Evolutionary conservation across 2,329 filamentous ascomycete species (phyloP), one percentile per base, ranked within the genome.

Genomic region (Pezicula neosporulosa): DNA sequence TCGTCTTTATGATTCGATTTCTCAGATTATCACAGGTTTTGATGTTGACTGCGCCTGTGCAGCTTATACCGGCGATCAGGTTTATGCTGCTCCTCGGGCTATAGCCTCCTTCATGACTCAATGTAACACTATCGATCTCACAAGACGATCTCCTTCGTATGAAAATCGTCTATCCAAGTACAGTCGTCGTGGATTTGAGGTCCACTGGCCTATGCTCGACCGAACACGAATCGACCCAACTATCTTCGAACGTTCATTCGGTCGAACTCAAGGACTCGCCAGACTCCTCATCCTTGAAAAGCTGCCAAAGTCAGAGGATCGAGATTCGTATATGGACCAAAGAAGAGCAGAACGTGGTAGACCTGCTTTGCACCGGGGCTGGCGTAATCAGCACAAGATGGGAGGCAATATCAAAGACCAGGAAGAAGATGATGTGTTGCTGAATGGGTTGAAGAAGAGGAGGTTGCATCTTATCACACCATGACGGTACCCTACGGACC

Each of bases 131-230:
- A 77, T 95, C 53, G 90, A 96, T 63, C 76, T 96, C 35, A 85
- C 82, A 4, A 81, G 90, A 18, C 83, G 90, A 39, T 93, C 88
- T 16, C 89, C 90, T 0, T 94, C 89, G 0, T 96, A 96, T 60
- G 90, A 96, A 64, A 95, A 90, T 58, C 84, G 90, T 9, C 77
- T 95, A 12, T 89, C 88, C 15, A 95, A 95, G 67, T 93, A 96
- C 67, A 88, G 87, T 13, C 88, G 88, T 63, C 77, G 90, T 41
- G 89, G 89, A 15, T 96, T 96, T 57, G 90, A 96, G 68, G 82
- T 93, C 0, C 87, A 88, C 66, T 96, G 89, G 84, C 78, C 86
- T 1, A 76, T 83, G 9, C 75, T 95, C 13, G 86, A 94, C 55
- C 82, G 90, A 16, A 80, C 81, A n/a, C 80, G 81, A 10, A 74